Evolutionary conservation across 345 rosid species (phyloP), one percentile per base, ranked within the genome.

Genomic region (Balakata baccata): DNA sequence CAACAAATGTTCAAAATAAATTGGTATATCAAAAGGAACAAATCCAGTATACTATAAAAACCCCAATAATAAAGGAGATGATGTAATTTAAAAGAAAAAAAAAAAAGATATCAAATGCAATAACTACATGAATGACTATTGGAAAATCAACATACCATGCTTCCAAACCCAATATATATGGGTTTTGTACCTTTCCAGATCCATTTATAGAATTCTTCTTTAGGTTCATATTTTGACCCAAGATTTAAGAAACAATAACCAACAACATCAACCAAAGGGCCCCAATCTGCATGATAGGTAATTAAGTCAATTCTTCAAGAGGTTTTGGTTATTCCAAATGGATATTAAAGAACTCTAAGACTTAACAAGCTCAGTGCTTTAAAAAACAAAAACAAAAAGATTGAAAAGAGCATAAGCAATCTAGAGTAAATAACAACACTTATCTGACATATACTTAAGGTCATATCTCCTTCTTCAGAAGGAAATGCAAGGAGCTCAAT

Each of bases 231-330:
- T 80, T 87, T 91, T 3, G 89, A 82, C 43, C 96, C 98, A 76
- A 89, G 91, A 82, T 89, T 92, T 76, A 95, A 78, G 83, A 95
- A 95, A 79, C 97, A 95, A 82, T 88, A 92, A 64, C 99, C 99
- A 77, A 92, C 97, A 74, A 95, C 99, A 86, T 92, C 98, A 64
- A 95, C 98, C 69, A 84, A 79, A 46, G 93, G 85, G 10, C 93
- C 97, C 99, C 99, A 95, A 74, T 95, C 99, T 95, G 92, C 83
- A 89, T 41, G 78, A 73, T 58, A 66, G 62, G 38, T 69, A 43
- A 70, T 22, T 16, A 53, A 73, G 49, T 84, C 11, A 74, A 68
- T 38, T n/a, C 62, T 56, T 49, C 20, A 38, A 66, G 53, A 64
- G 47, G 10, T 43, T 18, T 64, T 67, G 23, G 23, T 34, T 50